Conservation (phyloP, 2,329 filamentous ascomycete species). For the Alternaria hordeiaustralica region DNA sequence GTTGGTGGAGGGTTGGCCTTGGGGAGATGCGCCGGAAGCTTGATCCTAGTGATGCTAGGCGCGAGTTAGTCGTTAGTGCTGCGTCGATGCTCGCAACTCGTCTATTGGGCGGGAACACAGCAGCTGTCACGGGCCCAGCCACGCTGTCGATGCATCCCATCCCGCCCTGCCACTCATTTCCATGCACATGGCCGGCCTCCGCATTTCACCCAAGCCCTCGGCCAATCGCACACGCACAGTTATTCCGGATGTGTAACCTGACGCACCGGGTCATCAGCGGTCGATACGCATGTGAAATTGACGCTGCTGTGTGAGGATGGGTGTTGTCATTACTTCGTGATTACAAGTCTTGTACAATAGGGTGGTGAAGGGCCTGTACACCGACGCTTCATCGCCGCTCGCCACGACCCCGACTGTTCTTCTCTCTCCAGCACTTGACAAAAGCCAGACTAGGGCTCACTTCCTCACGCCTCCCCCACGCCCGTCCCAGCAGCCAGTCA, state of each 20-base stretch:
- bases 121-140: conserved; percentile 30
- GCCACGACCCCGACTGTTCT: conserved; percentile 3
- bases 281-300: background rate
- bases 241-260: background rate
- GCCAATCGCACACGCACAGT: background rate
- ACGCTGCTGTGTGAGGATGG: background rate
- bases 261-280: background rate
- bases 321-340: conserved; percentile 13
- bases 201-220: conserved; percentile 6
- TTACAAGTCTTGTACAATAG: conserved; percentile 37
- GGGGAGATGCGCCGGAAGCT: conserved; percentile 21
- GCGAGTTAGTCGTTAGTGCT: conserved; percentile 17
- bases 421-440: conserved; percentile 25
- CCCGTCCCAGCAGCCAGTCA: conserved; percentile 89
- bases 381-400: conserved; percentile 2
- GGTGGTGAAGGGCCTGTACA: conserved; percentile 4
- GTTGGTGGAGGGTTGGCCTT: conserved; percentile 11
- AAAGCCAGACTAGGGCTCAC: conserved; percentile 54
- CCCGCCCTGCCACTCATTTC: conserved; percentile 14
- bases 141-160: conserved; percentile 17
- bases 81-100: conserved; percentile 16
- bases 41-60: conserved; percentile 23
- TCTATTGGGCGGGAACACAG: conserved; percentile 23
- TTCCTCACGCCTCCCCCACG: conserved; percentile 61
- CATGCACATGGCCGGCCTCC: conserved; percentile 21